phyloP scores from a whole-genome alignment of 768 basidiomycete species.

The Suillus occidentalis region DNA sequence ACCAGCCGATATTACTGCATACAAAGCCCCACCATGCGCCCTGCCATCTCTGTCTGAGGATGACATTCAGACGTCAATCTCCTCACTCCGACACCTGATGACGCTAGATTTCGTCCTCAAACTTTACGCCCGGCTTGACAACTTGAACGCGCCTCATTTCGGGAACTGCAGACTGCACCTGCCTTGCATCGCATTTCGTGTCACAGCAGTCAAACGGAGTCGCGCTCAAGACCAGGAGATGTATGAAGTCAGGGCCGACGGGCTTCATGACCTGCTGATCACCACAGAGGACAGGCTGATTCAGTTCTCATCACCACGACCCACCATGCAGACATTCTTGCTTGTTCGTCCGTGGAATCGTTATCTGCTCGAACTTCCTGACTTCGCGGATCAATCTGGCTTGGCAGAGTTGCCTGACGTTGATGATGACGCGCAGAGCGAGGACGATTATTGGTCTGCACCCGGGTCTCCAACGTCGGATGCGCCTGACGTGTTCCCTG shows the following conservation, averaged over 20 bases:
- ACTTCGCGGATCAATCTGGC: not conserved
- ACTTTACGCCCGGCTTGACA: not conserved
- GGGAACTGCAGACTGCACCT: not conserved
- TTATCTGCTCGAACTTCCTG: not conserved
- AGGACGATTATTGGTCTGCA: too few relatives aligned
- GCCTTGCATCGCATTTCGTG: not conserved
- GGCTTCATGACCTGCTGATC: not conserved
- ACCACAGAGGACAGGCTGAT: not conserved
- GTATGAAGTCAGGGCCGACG: not conserved
- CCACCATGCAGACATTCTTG: not conserved
- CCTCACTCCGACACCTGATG: not conserved
- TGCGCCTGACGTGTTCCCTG: conserved; percentile 17
- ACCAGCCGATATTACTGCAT: not conserved
- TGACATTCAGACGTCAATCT: not conserved
- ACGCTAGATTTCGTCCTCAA: not conserved
- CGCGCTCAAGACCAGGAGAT: not conserved
- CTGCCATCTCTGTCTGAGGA: not conserved
- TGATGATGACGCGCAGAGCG: not conserved
- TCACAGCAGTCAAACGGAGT: not conserved
- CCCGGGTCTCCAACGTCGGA: too few relatives aligned
- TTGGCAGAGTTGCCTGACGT: not conserved
- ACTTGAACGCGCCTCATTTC: not conserved
- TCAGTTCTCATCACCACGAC: not conserved
- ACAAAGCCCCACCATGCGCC: not conserved
- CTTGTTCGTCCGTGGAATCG: not conserved